Evolutionary conservation across 2,329 filamentous ascomycete species (phyloP), one percentile per base, ranked within the genome.

Genomic region (Colletotrichum sp.): DNA sequence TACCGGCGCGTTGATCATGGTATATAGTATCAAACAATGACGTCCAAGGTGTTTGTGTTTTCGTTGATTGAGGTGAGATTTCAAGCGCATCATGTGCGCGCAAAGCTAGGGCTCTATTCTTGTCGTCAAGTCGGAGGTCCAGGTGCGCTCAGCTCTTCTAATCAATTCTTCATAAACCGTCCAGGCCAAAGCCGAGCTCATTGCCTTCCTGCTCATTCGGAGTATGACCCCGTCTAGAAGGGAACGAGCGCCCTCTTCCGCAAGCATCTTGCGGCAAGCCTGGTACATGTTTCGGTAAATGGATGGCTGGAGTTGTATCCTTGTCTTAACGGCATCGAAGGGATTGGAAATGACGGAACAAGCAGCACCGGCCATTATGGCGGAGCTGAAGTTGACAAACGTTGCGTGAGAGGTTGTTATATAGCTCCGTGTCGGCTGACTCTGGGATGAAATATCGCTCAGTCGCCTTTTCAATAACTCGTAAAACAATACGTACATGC

Each of bases 101-200:
- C 26, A 18, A n/a, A 34, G n/a, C 69, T 75, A 77, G 16, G 75
- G 60, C 71, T 72, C 63, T 44, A 21, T 34, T 55, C 21, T 71
- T 26, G 64, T 72, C 52, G 60, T 62, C 36, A 71, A 59, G 44
- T 49, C 34, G 15, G 74, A 52, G 49, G 75, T 32, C 77, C 73
- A 78, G n/a, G 70, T 75, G 49, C 77, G 77, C 79, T 89, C 87
- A 24, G 94, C 94, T 80, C 94, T 90, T 76, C 96, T 88, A 78
- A 99, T 94, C 80, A 98, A 85, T 84, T 98, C 96, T 86, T 99
- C 97, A 82, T 99, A 99, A 55, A 98, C 89, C 12, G 96, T 99
- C 97, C 97, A 99, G 9, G 96, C 96, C 79, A 99, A 89, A n/a
- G 97, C 97, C 69, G 94, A 96, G 84, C 96, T 98, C 60, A 98